Base-by-base conservation (phyloP, 306 rosid genomes). In the Myrica gale region DNA sequence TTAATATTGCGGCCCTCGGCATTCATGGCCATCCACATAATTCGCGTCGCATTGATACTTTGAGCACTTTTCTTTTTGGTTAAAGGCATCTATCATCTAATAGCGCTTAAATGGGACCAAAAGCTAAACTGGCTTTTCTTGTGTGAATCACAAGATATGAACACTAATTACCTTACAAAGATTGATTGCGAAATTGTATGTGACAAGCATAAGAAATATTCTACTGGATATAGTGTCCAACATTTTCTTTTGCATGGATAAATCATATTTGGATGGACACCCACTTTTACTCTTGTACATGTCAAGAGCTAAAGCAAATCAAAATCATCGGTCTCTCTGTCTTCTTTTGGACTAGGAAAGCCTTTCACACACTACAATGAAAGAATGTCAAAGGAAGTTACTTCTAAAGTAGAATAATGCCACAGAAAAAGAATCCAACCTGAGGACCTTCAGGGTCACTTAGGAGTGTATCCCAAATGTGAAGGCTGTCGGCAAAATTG, bases 401-500 rank as follows among this genome's bases (percentile, higher is more conserved):
- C 37, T 37, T 26, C 57, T 6, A 81, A 57, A 42, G 63, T 42
- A 74, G 44, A 17, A 78, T 65, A 68, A 53, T 19, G 21, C 54
- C 23, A 32, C 79, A 46, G 66, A 32, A 56, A 62, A 78, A 69
- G 67, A 42, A 53, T 6, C 68, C 55, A 84, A 95, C 99, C 90
- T 88, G 96, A 21, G 97, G 98, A 66, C 99, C 99, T 72, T 95
- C 98, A 41, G 97, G 91, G 73, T 95, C 99, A 80, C 99, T 91
- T 81, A 95, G 78, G 75, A 95, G 90, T 50, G 92, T 88, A 81
- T 95, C 99, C 99, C 99, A 95, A 69, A 95, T 92, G 82, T 89
- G 97, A 79, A 92, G 93, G 79, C 92, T 90, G 82, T 95, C 99
- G 4, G 97, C 96, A 81, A 95, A 95, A 87, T 95, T 89, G 84